Percentiles rank a stretch among this genome's conserved stretches.
Evolutionary conservation across 2,329 filamentous ascomycete species (phyloP).

Genomic region (Fusarium irregulare): DNA sequence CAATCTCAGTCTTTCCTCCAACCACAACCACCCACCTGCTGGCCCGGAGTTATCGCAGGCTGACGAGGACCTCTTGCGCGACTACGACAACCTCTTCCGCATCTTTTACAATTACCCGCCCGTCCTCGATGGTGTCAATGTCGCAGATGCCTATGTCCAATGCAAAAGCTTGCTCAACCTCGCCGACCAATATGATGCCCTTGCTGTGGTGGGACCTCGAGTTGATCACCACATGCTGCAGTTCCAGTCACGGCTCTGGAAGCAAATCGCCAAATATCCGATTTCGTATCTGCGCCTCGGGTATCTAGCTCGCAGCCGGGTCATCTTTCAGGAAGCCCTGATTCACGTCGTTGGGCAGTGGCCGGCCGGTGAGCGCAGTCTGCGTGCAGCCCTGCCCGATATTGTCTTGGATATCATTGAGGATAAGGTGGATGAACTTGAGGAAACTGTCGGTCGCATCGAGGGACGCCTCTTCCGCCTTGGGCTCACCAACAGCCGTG

Average conservation of each 20-base stretch:
- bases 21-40: constrained; percentile 58
- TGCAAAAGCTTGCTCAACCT: constrained; percentile 89
- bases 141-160: constrained; percentile 91
- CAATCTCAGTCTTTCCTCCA: constrained; percentile 70
- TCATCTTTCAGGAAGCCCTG: constrained; percentile 87
- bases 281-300: constrained; percentile 91
- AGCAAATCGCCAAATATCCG: constrained; percentile 96
- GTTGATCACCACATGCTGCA: constrained; percentile 94
- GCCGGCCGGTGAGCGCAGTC: constrained; percentile 82
- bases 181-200: constrained; percentile 94
- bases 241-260: constrained; percentile 91
- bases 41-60: constrained; percentile 63
- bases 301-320: constrained; percentile 83
- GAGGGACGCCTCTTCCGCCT: constrained; percentile 87
- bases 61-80: constrained; percentile 81
- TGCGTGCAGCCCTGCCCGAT: constrained; percentile 78
- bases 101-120: constrained; percentile 96
- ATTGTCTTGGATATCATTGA: constrained; percentile 89
- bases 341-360: constrained; percentile 96
- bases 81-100: constrained; percentile 96
- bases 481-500: constrained; percentile 79
- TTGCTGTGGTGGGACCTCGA: constrained; percentile 86
- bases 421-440: constrained; percentile 92
- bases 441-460: constrained; percentile 81
- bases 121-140: constrained; percentile 83